Base-by-base conservation (phyloP, 2,329 filamentous ascomycete species). In the Teratosphaeria destructans region DNA sequence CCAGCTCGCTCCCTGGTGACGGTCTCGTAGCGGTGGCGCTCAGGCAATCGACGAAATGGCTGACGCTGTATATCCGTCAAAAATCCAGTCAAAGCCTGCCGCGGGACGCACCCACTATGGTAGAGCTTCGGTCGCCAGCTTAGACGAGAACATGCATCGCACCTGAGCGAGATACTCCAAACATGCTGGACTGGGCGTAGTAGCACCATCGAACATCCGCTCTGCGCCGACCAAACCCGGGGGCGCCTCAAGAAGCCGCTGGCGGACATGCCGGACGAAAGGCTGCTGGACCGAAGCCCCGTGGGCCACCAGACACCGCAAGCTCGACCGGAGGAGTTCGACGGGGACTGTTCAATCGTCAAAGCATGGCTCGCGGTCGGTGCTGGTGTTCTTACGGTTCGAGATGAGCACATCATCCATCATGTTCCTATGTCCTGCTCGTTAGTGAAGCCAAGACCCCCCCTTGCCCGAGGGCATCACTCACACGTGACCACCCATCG, bases 341-440 rank as follows among this genome's bases (percentile, higher is more conserved):
- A 35, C 29, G 1, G 56, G 56, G 14, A 58, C 47, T 58, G 14
- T 7, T 39, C 5, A 6, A 3, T 49, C n/a, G 43, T 49, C 43
- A 49, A 49, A 49, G n/a, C 43, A 49, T 19, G 8, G n/a, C 8
- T 19, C 5, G 5, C n/a, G 6, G 43, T 3, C n/a, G 4, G 43
- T 49, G 23, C 19, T n/a, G 12, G 14, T 12, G 37, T 57, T n/a
- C 55, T 26, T 54, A 53, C 56, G 49, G 39, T 58, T 58, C 5
- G 56, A 52, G 32, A 58, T 58, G 49, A 58, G 56, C 43, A 58
- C 47, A 47, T 58, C 56, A 32, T 58, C 56, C 56, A 58, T 58
- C 47, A 53, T 58, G 23, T 58, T 58, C 5, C 56, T 58, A 16
- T 37, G 23, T 23, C 23, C 14, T 14, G 34, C n/a, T n/a, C 23